phyloP scores from a whole-genome alignment of 2,329 filamentous ascomycete species.

The Sclerotinia subarctica region DNA sequence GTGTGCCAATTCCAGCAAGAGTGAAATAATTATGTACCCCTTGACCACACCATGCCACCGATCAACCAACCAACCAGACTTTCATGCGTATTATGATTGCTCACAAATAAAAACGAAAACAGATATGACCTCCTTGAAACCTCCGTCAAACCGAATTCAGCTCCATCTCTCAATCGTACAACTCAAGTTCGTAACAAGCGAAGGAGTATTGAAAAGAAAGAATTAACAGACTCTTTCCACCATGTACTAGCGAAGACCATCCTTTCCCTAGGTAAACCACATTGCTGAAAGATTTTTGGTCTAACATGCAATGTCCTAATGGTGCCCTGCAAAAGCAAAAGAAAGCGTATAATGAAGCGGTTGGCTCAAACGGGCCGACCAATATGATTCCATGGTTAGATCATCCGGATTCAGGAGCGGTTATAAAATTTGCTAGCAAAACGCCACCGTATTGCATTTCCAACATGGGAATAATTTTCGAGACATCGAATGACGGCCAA shows the following conservation, averaged over 20 bases:
- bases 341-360: background rate
- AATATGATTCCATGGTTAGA: background rate
- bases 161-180: constrained; percentile 2
- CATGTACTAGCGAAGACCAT: background rate
- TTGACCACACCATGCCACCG: background rate
- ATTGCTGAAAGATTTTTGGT: background rate
- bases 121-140: constrained; percentile 3
- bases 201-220: background rate
- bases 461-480: background rate
- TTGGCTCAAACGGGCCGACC: background rate
- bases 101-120: constrained; percentile 2
- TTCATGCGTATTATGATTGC: constrained; percentile 6
- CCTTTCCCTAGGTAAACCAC: background rate
- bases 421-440: background rate
- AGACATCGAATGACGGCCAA: background rate
- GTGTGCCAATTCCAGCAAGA: background rate
- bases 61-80: background rate
- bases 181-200: background rate
- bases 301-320: background rate
- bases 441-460: background rate
- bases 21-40: background rate
- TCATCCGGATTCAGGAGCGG: background rate
- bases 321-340: background rate
- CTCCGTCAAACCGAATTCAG: background rate
- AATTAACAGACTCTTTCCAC: constrained; percentile 11